These are phyloP conservation scores for Aspergillus indologenus DNA, from an alignment of 495 filamentous ascomycete species.

Conservation along the genomic window DNA sequence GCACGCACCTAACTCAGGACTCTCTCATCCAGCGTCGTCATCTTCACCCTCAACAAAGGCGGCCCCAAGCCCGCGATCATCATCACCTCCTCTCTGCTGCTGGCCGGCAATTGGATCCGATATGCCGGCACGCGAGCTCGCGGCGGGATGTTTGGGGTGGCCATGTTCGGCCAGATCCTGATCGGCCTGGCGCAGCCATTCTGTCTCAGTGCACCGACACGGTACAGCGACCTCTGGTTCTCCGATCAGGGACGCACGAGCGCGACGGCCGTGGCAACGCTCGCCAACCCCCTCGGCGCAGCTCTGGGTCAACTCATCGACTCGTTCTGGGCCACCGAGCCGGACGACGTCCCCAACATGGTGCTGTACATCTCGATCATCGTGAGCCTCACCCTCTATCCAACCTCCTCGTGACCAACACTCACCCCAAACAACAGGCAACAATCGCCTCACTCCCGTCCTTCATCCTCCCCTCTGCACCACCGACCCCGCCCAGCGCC, in stretches of 20 bases:
- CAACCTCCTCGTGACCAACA: constrained; percentile 4
- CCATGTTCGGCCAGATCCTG: constrained; percentile 94
- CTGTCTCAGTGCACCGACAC: constrained; percentile 81
- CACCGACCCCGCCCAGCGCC: constrained; percentile 69
- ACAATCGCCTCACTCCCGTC: constrained; percentile 70
- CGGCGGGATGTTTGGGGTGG: constrained; percentile 64
- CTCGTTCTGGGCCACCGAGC: constrained; percentile 65
- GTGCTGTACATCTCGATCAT: constrained; percentile 86
- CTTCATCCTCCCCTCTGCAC: constrained; percentile 77
- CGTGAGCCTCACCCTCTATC: constrained; percentile 41
- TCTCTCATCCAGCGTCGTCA: constrained; percentile 49
- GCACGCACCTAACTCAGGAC: not conserved
- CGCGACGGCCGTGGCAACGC: constrained; percentile 79
- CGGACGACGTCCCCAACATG: constrained; percentile 69
- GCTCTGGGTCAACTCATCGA: constrained; percentile 83
- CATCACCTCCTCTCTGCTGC: constrained; percentile 63
- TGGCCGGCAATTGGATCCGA: constrained; percentile 89
- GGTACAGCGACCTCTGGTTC: constrained; percentile 95
- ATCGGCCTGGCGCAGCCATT: constrained; percentile 90
- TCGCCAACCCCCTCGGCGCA: constrained; percentile 86
- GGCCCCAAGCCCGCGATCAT: constrained; percentile 79
- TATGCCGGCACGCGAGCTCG: constrained; percentile 71
- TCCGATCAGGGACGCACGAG: constrained; percentile 76
- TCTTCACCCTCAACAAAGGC: constrained; percentile 75
- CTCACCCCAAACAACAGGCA: constrained; percentile 45